Percentiles rank a stretch among this genome's conserved stretches.
Conservation (phyloP, 441 rosid species). For the Gossypium lobatum region DNA sequence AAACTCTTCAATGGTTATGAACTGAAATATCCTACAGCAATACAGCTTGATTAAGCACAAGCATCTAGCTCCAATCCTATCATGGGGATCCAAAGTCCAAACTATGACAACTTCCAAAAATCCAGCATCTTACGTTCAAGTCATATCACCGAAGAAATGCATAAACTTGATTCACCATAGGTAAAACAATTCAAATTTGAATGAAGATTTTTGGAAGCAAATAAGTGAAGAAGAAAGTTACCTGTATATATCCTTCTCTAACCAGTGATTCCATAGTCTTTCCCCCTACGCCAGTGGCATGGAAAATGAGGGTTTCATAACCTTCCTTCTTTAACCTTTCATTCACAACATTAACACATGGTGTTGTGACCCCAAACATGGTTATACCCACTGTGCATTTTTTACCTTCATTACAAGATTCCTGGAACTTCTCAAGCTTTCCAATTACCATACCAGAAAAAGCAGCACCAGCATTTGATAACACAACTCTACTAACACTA, state of each 20-base stretch:
- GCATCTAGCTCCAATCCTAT: background rate
- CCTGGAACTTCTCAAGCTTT: constrained; percentile 30
- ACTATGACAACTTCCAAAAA: background rate
- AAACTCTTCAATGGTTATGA: constrained; percentile 7
- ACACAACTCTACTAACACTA: constrained; percentile 70
- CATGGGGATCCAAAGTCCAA: background rate
- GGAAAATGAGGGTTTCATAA: constrained; percentile 77
- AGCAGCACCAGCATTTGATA: constrained; percentile 84
- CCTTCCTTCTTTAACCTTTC: constrained; percentile 58
- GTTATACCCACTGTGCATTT: constrained; percentile 71
- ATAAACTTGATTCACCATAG: background rate
- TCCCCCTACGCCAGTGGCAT: constrained; percentile 94
- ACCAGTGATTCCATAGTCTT: constrained; percentile 89
- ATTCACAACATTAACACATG: constrained; percentile 64
- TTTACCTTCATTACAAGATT: background rate
- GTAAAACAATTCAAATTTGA: background rate
- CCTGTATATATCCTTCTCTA: constrained; percentile 77
- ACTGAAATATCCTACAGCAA: constrained; percentile 3
- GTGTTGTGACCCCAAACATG: constrained; percentile 96
- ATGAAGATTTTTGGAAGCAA: background rate
- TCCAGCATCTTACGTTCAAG: background rate
- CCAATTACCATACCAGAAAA: constrained; percentile 84
- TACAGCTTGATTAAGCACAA: constrained; percentile 5
- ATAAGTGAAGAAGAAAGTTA: constrained; percentile 17
- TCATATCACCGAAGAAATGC: background rate